A percentile compares a stretch with the other conserved stretches of the same genome.
These are phyloP conservation scores for Sporothrix variecibatus DNA, from an alignment of 2,329 filamentous ascomycete species.

Conservation along the genomic window DNA sequence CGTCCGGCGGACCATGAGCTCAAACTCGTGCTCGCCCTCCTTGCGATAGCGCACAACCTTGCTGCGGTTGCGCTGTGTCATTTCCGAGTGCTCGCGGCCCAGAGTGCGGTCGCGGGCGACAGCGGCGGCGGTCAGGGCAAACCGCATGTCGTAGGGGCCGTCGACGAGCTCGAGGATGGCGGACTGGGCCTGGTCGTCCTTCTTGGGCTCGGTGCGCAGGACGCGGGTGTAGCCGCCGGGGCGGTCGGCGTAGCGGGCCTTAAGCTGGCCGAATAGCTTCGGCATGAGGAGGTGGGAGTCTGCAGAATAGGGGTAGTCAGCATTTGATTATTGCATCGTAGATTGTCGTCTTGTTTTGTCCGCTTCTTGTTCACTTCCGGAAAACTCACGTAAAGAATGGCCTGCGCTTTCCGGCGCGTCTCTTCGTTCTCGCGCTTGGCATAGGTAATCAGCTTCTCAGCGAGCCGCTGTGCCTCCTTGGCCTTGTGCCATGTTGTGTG, in stretches of 20 bases:
- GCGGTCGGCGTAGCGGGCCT: conserved; percentile 73
- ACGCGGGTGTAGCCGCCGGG: conserved; percentile 95
- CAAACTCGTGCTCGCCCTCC: conserved; percentile 66
- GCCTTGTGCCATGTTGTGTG: conserved; percentile 95
- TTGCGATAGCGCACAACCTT: conserved; percentile 80
- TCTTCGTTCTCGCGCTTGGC: conserved; percentile 92
- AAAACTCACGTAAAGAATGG: conserved; percentile 74
- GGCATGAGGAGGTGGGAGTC: conserved; percentile 70
- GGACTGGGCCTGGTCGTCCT: conserved; percentile 79
- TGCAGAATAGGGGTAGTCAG: conserved; percentile 37
- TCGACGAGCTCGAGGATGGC: conserved; percentile 96
- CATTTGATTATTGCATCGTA: neutral
- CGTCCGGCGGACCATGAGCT: conserved; percentile 59
- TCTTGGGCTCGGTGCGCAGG: conserved; percentile 82
- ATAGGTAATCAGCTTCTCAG: conserved; percentile 90
- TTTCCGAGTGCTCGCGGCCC: conserved; percentile 62
- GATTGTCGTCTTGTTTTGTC: neutral
- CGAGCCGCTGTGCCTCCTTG: conserved; percentile 91
- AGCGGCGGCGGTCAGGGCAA: conserved; percentile 87
- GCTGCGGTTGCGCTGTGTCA: conserved; percentile 75
- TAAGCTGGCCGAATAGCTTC: conserved; percentile 84
- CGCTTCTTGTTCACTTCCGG: no score
- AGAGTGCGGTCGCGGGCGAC: conserved; percentile 65
- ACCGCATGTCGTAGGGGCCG: conserved; percentile 89
- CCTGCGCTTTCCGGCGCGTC: conserved; percentile 70